Evolutionary conservation across 2,329 filamentous ascomycete genomes (phyloP).

Genomic region (Scedosporium boydii): DNA sequence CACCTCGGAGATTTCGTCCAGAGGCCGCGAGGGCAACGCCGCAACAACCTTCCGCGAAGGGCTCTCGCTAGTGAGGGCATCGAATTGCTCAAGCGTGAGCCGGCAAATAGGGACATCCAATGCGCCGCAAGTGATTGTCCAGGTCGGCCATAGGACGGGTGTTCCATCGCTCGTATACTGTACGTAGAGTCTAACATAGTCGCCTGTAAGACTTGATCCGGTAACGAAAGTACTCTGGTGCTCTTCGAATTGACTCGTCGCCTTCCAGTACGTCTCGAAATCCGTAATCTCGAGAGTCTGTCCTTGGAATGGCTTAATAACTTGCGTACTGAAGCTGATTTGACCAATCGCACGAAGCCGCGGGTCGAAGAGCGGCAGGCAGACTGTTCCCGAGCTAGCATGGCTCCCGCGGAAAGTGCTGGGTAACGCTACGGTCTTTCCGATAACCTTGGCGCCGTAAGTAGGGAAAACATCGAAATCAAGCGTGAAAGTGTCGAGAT

Average conservation of each 20-base stretch:
- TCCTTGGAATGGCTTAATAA: constrained; percentile 92
- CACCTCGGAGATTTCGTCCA: constrained; percentile 51
- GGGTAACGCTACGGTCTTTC: constrained; percentile 85
- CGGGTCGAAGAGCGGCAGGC: constrained; percentile 85
- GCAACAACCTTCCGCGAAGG: constrained; percentile 33
- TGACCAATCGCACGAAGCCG: constrained; percentile 85
- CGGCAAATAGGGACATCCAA: constrained; percentile 76
- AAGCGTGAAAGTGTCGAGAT: constrained; percentile 81
- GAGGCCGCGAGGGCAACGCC: constrained; percentile 33
- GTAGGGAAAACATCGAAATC: constrained; percentile 98
- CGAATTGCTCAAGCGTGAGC: constrained; percentile 66
- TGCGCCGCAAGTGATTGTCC: constrained; percentile 66
- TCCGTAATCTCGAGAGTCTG: constrained; percentile 93
- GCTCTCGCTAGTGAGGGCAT: constrained; percentile 36
- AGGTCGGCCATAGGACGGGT: constrained; percentile 79
- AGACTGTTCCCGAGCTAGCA: constrained; percentile 71
- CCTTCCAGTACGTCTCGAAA: constrained; percentile 99
- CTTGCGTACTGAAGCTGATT: constrained; percentile 87
- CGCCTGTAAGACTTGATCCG: constrained; percentile 89
- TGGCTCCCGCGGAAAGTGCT: constrained; percentile 70
- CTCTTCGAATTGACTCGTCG: constrained; percentile 83
- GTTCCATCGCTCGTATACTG: constrained; percentile 83
- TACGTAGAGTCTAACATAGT: constrained; percentile 85
- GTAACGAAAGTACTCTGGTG: constrained; percentile 77
- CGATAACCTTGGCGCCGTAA: constrained; percentile 95